A percentile compares a stretch with the other conserved stretches of the same genome.
Conservation (phyloP, 2,329 filamentous ascomycete genomes). For the Leptographium radiaticola region DNA sequence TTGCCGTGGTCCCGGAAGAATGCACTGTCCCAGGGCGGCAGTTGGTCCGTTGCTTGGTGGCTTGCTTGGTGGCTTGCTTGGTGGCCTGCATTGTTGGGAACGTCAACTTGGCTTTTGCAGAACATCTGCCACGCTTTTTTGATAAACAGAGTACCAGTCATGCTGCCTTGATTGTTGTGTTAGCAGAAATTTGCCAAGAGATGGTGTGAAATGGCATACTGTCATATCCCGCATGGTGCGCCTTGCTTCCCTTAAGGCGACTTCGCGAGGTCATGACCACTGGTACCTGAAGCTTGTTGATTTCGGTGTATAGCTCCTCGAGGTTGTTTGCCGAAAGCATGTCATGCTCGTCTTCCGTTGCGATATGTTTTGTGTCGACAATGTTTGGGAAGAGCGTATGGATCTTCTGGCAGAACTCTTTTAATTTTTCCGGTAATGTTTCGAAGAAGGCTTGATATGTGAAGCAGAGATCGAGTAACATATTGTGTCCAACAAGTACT, state of each 20-base stretch:
- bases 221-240: conserved; percentile 49
- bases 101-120: neutral
- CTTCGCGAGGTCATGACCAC: neutral
- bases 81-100: neutral
- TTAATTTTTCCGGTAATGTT: conserved; percentile 36
- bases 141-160: conserved; percentile 28
- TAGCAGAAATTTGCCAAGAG: neutral
- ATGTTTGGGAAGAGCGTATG: conserved; percentile 31
- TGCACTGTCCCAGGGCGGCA: conserved; percentile 11
- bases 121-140: conserved; percentile 14
- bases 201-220: conserved; percentile 21
- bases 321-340: conserved; percentile 38
- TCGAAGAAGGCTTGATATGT: conserved; percentile 51
- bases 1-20: conserved; percentile 14
- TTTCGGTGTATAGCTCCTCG: conserved; percentile 5
- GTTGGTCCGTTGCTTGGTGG: neutral
- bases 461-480: conserved; percentile 51
- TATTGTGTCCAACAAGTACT: conserved; percentile 50
- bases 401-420: conserved; percentile 37
- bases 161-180: conserved; percentile 18
- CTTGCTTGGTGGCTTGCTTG: neutral
- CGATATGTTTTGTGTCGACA: conserved; percentile 59
- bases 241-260: conserved; percentile 1
- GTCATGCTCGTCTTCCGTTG: conserved; percentile 60
- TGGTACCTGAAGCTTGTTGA: neutral